Base-by-base conservation (phyloP, 352 stramenopile genomes). In the Globisporangium acanthophoron region DNA sequence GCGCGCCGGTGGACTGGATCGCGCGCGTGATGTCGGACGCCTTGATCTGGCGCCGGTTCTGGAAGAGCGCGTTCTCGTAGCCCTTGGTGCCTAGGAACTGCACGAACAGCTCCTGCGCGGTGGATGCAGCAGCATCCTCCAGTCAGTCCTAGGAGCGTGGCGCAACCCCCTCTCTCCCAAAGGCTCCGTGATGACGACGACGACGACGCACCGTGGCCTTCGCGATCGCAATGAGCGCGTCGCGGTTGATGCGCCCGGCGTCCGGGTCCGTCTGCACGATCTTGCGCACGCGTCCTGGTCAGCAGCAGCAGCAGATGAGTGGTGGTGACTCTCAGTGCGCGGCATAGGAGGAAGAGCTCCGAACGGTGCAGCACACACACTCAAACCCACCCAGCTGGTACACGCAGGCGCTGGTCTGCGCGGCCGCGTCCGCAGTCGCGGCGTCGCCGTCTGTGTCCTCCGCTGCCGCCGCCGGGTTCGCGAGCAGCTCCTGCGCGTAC, bases 181-280 rank as follows among this genome's bases (percentile, higher is more conserved):
- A 4, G 24, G 35, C 8, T 9, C 12, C 35, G 8, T 3, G 37
- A 43, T 3, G 12, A 12, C 12, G 13, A 18, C 11, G 24, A 27
- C 7, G 33, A 35, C 9, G 9, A 71, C 72, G 45, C 62, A 92
- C 94, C 35, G 93, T 92, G 0, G 90, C 90, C 68, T 98, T 98
- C 35, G 90, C 75, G 52, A 98, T 95, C 3, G 96, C 80, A 44
- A 97, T 69, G 5, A 96, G 70, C 4, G 91, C 92, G 67, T 98
- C 93, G 41, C 94, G 96, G 20, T 88, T 97, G 21, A 98, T 68
- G 29, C 94, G 95, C 40, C 81, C 77, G 3, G 97, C 79, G 54
- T 98, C 92, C 1, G 90, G 87, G 68, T 98, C 94, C 41, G 92
- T 87, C 67, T 97, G 91, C 47, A 96, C 82, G 66, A 98, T 97